These are phyloP conservation scores for Mycoemilia scoparia DNA, from an alignment of 192 early-diverging fungal genomes.

Conservation along the genomic window DNA sequence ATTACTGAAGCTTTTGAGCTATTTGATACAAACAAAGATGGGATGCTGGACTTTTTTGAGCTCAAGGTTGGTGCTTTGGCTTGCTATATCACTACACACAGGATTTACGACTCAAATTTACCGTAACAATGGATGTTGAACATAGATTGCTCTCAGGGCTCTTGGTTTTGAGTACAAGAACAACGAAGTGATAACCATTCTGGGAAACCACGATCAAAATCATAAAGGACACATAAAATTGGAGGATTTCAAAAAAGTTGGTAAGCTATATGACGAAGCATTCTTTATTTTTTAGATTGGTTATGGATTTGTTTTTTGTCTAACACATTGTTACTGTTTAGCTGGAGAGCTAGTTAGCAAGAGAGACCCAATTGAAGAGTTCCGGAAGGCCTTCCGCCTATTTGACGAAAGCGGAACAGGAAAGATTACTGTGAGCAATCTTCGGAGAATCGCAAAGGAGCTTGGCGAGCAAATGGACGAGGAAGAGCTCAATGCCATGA, in stretches of 20 bases:
- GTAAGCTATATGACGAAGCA: slow-evolving; percentile 27
- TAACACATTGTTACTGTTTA: too few relatives aligned
- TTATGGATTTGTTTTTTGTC: too few relatives aligned
- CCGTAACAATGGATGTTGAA: slow-evolving; percentile 25
- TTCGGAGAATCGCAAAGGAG: slow-evolving; percentile 58
- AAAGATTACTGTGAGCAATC: slow-evolving; percentile 42
- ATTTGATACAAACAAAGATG: slow-evolving; percentile 51
- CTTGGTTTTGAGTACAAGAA: slow-evolving; percentile 76
- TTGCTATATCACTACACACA: too few relatives aligned
- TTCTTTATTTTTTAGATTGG: too few relatives aligned
- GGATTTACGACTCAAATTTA: too few relatives aligned
- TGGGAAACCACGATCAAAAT: slow-evolving; percentile 39
- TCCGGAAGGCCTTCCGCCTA: slow-evolving; percentile 59
- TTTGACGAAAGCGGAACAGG: slow-evolving; percentile 54
- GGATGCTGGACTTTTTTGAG: slow-evolving; percentile 60
- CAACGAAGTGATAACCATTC: slow-evolving; percentile 51
- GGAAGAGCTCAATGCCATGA: slow-evolving; percentile 72
- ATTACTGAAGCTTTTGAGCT: slow-evolving; percentile 40
- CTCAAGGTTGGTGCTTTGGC: too few relatives aligned
- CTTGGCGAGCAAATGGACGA: slow-evolving; percentile 65
- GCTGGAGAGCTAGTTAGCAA: slow-evolving; percentile 44
- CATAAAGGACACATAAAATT: slow-evolving; percentile 35
- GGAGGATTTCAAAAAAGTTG: slow-evolving; percentile 51
- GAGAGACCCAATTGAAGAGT: slow-evolving; percentile 65
- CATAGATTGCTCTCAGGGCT: slow-evolving; percentile 65